Percentiles rank a stretch among this genome's conserved stretches.
Evolutionary conservation across 805 yeast species (phyloP).

Genomic region (Candida boleticola): DNA sequence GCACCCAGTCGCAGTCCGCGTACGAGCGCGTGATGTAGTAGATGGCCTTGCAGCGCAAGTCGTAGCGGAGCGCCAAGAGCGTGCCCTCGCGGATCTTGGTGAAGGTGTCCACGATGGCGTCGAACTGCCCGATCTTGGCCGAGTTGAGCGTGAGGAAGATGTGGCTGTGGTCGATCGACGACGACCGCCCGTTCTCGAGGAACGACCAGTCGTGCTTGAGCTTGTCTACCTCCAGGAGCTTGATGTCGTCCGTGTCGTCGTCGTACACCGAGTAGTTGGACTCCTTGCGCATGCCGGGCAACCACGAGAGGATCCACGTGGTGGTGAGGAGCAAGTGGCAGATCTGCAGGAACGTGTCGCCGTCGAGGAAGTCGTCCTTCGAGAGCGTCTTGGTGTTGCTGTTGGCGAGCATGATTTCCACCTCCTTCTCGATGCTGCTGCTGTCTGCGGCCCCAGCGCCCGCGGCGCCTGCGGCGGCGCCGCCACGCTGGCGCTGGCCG

Average conservation of each 20-base stretch:
- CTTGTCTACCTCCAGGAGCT: slow-evolving; percentile 27
- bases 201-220: slow-evolving; percentile 41
- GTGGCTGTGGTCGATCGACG: slow-evolving; percentile 22
- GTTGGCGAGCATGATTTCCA: slow-evolving; percentile 23
- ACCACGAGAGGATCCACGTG: slow-evolving; percentile 58
- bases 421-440: slow-evolving; percentile 19
- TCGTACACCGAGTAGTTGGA: slow-evolving; percentile 25
- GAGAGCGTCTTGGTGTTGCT: slow-evolving; percentile 9
- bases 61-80: slow-evolving; percentile 53
- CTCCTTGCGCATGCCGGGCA: slow-evolving; percentile 51
- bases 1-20: slow-evolving; percentile 49
- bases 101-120: slow-evolving; percentile 31
- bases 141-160: slow-evolving; percentile 33
- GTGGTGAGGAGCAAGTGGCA: slow-evolving; percentile 54
- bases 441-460: slow-evolving; percentile 14
- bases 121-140: slow-evolving; percentile 32
- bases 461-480: background rate
- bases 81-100: slow-evolving; percentile 35
- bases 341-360: slow-evolving; percentile 48
- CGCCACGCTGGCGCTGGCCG: slow-evolving; percentile 4
- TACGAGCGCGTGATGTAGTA: slow-evolving; percentile 52
- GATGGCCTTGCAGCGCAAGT: slow-evolving; percentile 51
- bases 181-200: slow-evolving; percentile 36
- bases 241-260: slow-evolving; percentile 14
- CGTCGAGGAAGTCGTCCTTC: slow-evolving; percentile 55